These are phyloP conservation scores for Chlorophyllum brunneum DNA, from an alignment of 768 basidiomycete genomes.

Conservation along the genomic window DNA sequence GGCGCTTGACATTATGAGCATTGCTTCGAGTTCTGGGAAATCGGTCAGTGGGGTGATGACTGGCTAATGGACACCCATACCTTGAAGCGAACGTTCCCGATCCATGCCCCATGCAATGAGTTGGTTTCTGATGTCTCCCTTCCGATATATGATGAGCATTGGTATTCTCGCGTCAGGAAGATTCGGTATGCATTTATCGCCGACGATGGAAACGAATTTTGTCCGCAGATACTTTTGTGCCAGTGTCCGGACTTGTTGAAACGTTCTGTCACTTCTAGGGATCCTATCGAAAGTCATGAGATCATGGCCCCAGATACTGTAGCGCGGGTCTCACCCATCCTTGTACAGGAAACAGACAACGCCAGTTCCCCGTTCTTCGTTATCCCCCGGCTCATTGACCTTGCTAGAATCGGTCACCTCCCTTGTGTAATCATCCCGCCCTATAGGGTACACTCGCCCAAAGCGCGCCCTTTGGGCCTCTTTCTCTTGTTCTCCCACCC, in stretches of 20 bases:
- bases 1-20: slow-evolving; percentile 61
- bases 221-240: slow-evolving; percentile 85
- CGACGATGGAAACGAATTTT: slow-evolving; percentile 94
- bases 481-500: slow-evolving; percentile 58
- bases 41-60: slow-evolving; percentile 2
- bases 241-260: slow-evolving; percentile 62
- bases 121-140: slow-evolving; percentile 88
- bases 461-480: slow-evolving; percentile 64
- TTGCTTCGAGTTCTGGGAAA: slow-evolving; percentile 63
- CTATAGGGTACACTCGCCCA: slow-evolving; percentile 84
- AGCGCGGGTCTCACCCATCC: slow-evolving; percentile 65
- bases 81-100: slow-evolving; percentile 70
- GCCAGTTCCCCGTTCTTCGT: slow-evolving; percentile 74
- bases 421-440: slow-evolving; percentile 88
- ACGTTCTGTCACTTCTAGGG: slow-evolving; percentile 74
- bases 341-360: slow-evolving; percentile 95
- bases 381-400: slow-evolving; percentile 59
- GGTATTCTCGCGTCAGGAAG: slow-evolving; percentile 89
- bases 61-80: slow-evolving; percentile 35
- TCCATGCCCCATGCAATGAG: slow-evolving; percentile 83
- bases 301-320: not conserved
- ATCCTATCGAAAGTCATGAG: slow-evolving; percentile 43
- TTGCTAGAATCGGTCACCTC: slow-evolving; percentile 94
- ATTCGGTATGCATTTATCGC: slow-evolving; percentile 94
- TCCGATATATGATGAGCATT: slow-evolving; percentile 89